Evolutionary conservation across 1,139 yeast genomes (phyloP), one percentile per base, ranked within the genome.

Genomic region (Geotrichum klebahnii): DNA sequence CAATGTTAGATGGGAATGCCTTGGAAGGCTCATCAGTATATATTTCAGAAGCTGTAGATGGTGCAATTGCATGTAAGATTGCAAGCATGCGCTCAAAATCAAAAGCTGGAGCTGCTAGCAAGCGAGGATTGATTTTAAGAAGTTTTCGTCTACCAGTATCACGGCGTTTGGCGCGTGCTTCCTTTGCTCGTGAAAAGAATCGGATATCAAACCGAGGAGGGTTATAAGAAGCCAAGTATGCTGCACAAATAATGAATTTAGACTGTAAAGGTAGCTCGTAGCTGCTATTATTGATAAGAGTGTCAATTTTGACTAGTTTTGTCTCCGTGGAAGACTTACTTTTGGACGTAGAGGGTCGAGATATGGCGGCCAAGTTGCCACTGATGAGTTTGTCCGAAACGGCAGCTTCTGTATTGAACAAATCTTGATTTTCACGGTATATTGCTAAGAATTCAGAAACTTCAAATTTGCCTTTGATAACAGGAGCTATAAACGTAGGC

Each of bases 31-130:
- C 51, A 67, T 70, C 48, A 9, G 44, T 46, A 59, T 55, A 32
- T 22, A 1, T 57, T 55, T 12, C 53, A 29, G 28, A 67, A 65
- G 28, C 64, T 51, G 9, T 67, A 5, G 43, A 29, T 64, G 56
- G 76, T 65, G 59, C 61, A 57, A 84, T 75, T 1, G 84, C 79
- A 28, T 81, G 78, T 33, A 81, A 64, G 29, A 84, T 82, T 1
- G 90, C 88, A 56, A 81, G 66, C 67, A 82, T 67, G 50, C 92
- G 70, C 60, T 84, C 92, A 49, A 82, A 67, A 50, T 83, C 89
- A 61, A 83, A 84, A 43, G 76, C 71, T 23, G 78, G 77, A 0
- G 88, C 82, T 9, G 81, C 78, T 31, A 82, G 70, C 22, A 81
- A 66, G 26, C 81, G 69, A 3, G 79, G 69, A 51, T 78, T 81